Evolutionary conservation across 371 early-diverging fungal species (phyloP), one percentile per base, ranked within the genome.

Genomic region (Mortierella sp.): DNA sequence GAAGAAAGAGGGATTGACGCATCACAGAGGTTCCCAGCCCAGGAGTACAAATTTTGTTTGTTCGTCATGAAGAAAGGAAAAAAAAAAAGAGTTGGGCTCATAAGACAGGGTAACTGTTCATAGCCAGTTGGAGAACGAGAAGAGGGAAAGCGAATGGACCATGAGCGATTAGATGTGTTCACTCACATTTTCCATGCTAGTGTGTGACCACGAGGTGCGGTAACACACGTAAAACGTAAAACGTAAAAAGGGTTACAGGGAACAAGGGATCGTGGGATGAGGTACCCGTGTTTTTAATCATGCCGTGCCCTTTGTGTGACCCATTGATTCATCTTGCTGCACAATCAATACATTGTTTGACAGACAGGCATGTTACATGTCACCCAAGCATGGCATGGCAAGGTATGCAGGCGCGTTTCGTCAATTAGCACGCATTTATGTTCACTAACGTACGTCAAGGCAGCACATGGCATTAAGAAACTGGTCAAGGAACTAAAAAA

Each of bases 21-120:
- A 63, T 63, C 35, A 63, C 35, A 35, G 68, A 68, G 68, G 21
- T 68, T 41, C 65, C 68, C 68, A 68, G 43, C 21, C 35, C 68
- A 68, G 48, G 0, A 46, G 8, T 24, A 21, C 43, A 24, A 6
- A 5, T 32, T 10, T 24, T 68, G 21, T 38, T 21, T 38, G 41
- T 68, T 68, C 43, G 68, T 68, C 68, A 68, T 41, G 43, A 21
- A 63, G 3, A 63, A 35, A 58, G 1, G 11, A 27, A 14, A 11
- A 27, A 58, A 60, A 60, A 63, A 29, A 63, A 63, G 3, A 38
- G 10, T 24, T 56, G 41, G 68, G 68, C 68, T 68, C 68, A 68
- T 16, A 41, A 41, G 10, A 7, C 41, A 68, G 43, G 41, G 68
- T 38, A 68, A 41, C 68, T 41, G 43, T 38, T 65, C 4, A 21